These are phyloP conservation scores for Starmerella roubikii DNA, from an alignment of 805 yeast species.

Conservation along the genomic window DNA sequence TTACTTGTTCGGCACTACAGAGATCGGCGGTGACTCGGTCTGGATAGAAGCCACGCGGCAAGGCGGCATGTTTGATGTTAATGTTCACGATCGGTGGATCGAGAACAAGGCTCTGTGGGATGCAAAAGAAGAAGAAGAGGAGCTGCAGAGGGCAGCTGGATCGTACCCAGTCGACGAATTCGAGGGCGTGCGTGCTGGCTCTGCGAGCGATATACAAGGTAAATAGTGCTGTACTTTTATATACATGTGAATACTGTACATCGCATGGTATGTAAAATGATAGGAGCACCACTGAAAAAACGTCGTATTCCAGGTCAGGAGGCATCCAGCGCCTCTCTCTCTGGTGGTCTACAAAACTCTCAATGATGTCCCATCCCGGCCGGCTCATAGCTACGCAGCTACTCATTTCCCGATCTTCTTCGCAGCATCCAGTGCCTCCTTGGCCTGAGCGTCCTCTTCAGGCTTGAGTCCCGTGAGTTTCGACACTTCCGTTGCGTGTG, in stretches of 20 bases:
- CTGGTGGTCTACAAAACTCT: background rate
- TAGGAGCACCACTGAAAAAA: background rate
- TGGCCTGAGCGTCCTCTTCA: slow-evolving; percentile 20
- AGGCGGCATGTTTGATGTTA: slow-evolving; percentile 44
- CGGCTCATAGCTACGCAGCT: too few relatives aligned
- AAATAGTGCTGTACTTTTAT: background rate
- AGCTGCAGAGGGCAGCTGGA: slow-evolving; percentile 28
- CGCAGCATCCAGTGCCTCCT: slow-evolving; percentile 14
- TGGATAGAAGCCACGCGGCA: slow-evolving; percentile 95
- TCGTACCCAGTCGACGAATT: slow-evolving; percentile 30
- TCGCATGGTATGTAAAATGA: too few relatives aligned
- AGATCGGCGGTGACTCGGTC: slow-evolving; percentile 89
- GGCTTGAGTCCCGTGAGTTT: slow-evolving; percentile 15
- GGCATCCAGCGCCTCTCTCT: too few relatives aligned
- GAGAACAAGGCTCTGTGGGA: slow-evolving; percentile 73
- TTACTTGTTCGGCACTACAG: slow-evolving; percentile 82
- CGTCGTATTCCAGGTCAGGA: too few relatives aligned
- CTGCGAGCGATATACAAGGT: background rate
- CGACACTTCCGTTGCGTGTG: slow-evolving; percentile 17
- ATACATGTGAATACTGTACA: background rate
- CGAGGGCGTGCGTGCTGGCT: slow-evolving; percentile 8
- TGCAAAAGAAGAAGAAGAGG: slow-evolving; percentile 33
- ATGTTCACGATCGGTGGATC: slow-evolving; percentile 91
- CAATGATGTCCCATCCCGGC: background rate
- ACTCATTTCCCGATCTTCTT: slow-evolving; percentile 30